Conservation (phyloP, 75 land plant genomes). For the Sequoia sempervirens region DNA sequence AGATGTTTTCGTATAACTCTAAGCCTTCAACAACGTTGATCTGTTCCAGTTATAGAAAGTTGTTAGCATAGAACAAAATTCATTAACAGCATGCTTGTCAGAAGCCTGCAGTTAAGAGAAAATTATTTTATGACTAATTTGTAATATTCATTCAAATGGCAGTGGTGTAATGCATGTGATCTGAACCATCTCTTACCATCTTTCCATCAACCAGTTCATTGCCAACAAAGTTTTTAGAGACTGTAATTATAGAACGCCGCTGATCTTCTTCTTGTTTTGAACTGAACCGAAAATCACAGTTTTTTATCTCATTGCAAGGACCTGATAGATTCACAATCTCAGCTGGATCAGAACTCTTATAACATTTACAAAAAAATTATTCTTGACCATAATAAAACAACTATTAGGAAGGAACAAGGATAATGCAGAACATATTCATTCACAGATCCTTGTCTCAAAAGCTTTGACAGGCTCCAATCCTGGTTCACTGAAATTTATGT, state of each 20-base stretch:
- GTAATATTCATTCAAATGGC: neutral
- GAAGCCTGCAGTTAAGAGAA: neutral
- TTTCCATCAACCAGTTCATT: constrained; percentile 62
- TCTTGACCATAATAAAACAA: neutral
- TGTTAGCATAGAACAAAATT: neutral
- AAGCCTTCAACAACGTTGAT: constrained; percentile 74
- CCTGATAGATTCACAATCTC: neutral
- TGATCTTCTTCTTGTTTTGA: constrained; percentile 36
- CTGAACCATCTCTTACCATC: constrained; percentile 28
- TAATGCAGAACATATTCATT: neutral
- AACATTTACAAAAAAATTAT: neutral
- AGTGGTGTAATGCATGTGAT: neutral
- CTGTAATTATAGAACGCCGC: constrained; percentile 15
- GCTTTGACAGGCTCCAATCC: neutral
- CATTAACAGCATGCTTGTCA: neutral
- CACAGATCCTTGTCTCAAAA: too few species aligned
- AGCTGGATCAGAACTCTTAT: neutral
- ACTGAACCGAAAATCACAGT: constrained; percentile 12
- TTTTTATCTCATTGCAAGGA: neutral
- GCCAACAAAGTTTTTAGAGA: constrained; percentile 44
- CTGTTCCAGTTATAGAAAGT: constrained; percentile 17
- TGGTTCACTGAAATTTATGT: neutral
- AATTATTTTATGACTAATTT: neutral
- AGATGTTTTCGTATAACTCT: constrained; percentile 49
- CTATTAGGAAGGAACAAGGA: neutral